Base-by-base conservation (phyloP, 2,329 filamentous ascomycete genomes). In the Trematosphaeria pertusa region DNA sequence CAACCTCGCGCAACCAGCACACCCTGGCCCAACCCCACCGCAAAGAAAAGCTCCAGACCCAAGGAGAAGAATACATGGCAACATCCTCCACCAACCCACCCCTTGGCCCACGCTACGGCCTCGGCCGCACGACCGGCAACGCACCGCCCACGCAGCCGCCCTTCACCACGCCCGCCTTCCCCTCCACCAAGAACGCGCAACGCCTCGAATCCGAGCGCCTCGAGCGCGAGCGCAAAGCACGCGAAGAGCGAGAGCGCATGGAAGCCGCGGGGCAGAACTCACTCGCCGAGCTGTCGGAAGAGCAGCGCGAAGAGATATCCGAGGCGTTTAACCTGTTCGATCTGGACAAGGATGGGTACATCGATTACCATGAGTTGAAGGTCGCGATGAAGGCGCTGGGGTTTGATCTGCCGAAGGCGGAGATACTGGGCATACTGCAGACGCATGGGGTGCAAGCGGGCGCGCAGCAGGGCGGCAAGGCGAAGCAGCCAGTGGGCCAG, bases 301-400 rank as follows among this genome's bases (percentile, higher is more conserved):
- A 97, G 73, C 92, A 97, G 71, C 83, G 88, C 57, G 90, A 95
- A 65, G 92, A 97, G 73, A 93, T 97, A 55, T 90, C 90, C 70
- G 92, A 97, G 79, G 92, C 93, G 88, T 97, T 97, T 74, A 87
- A 87, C 52, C 86, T 97, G 57, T 97, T 99, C 80, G 94, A 97
- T 72, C 88, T 96, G 66, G 93, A 97, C 80, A 93, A 95, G 72
- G 92, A 97, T 76, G 84, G 87, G 36, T 86, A 89, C 73, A 90
- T 99, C 68, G 93, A 97, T 78, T 97, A 96, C 79, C 94, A 97
- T 77, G 94, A 99, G 76, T 89, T 97, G 71, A 93, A 94, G 74
- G 94, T 97, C 75, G 91, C 93, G 50, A 87, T 97, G 64, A 94
- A 95, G 71, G 94, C 94, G 3, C 85, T 99, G 1, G 94, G 94